Conservation (phyloP, 441 rosid genomes). For the Pelargonium myrrhifolium region DNA sequence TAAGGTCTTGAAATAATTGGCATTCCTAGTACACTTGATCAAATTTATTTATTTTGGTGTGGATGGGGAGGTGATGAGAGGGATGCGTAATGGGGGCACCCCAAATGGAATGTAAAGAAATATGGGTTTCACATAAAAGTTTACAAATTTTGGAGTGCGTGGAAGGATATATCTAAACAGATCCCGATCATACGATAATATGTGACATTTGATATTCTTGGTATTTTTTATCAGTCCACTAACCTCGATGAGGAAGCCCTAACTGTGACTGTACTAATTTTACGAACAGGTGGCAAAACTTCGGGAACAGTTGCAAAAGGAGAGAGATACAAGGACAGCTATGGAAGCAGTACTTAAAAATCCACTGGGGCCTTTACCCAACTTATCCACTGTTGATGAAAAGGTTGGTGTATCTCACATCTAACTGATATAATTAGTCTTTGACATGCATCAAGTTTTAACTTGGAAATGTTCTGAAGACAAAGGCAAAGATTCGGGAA, state of each 20-base stretch:
- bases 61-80: neutral
- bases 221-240: neutral
- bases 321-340: slow-evolving; percentile 53
- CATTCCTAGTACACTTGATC: neutral
- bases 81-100: neutral
- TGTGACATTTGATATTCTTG: neutral
- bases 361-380: slow-evolving; percentile 34
- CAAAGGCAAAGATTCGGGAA: slow-evolving; percentile 57
- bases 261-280: slow-evolving; percentile 1
- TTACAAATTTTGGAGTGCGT: neutral
- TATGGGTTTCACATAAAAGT: neutral
- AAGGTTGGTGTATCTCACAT: slow-evolving; percentile 41
- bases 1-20: neutral
- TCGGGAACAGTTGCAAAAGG: slow-evolving; percentile 71
- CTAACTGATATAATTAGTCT: slow-evolving; percentile 17
- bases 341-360: slow-evolving; percentile 57
- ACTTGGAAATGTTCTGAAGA: slow-evolving; percentile 35
- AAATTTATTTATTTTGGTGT: neutral
- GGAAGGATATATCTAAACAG: neutral
- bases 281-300: slow-evolving; percentile 66
- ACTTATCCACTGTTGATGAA: slow-evolving; percentile 41
- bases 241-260: neutral
- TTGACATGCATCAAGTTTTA: slow-evolving; percentile 21
- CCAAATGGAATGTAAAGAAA: neutral
- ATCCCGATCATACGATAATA: neutral